phyloP scores from a whole-genome alignment of 371 early-diverging fungal genomes.

The Mortierella sp. region DNA sequence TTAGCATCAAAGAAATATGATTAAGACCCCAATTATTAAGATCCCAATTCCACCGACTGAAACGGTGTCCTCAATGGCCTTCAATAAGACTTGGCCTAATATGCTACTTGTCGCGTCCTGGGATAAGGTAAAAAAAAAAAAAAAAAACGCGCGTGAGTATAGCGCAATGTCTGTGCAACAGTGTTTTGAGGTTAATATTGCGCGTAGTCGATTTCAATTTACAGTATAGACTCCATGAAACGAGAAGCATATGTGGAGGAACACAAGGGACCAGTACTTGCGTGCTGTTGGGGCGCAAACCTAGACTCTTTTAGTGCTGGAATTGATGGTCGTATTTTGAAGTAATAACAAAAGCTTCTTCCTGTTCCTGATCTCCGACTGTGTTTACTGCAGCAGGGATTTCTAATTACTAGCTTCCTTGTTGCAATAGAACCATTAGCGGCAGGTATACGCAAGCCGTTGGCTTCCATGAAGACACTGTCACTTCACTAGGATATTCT shows the following conservation, averaged over 20 bases:
- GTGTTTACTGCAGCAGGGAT: neutral
- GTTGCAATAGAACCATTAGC: neutral
- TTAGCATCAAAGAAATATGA: too few relatives aligned
- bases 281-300: conserved; percentile 1
- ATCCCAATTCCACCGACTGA: too few relatives aligned
- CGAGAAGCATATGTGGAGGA: neutral
- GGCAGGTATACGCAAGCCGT: neutral
- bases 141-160: too few relatives aligned
- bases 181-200: too few relatives aligned
- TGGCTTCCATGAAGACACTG: neutral
- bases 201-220: neutral
- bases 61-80: neutral
- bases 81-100: neutral
- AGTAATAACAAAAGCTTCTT: neutral
- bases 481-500: neutral
- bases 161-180: too few relatives aligned
- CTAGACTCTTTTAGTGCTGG: conserved; percentile 1
- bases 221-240: neutral
- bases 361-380: neutral
- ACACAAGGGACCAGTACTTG: neutral
- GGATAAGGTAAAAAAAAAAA: conserved; percentile 3
- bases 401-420: neutral
- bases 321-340: neutral
- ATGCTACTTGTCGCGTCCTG: conserved; percentile 7
- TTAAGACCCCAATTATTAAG: too few relatives aligned